Conservation (phyloP, 139 green algal species). For the Nannochloris sp. region DNA sequence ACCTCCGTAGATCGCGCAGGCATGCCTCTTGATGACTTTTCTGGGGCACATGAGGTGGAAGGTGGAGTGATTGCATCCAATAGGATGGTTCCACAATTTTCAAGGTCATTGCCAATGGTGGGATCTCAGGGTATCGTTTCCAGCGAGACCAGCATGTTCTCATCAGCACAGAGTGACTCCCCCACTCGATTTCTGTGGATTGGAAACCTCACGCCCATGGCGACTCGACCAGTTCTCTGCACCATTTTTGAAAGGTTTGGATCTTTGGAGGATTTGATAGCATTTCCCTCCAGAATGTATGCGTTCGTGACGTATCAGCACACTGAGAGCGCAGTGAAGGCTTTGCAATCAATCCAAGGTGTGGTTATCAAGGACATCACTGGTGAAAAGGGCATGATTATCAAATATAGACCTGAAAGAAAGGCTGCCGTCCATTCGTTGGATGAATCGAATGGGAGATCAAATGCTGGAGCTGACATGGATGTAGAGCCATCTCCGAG, state of each 20-base stretch:
- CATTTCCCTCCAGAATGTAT: conserved; percentile 67
- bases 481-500: conserved; percentile 25
- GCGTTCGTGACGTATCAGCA: conserved; percentile 64
- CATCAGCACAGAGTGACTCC: neutral
- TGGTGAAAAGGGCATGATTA: conserved; percentile 27
- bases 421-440: conserved; percentile 32
- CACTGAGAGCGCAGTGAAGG: conserved; percentile 39
- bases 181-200: conserved; percentile 61
- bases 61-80: too few species aligned
- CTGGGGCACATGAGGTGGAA: too few species aligned
- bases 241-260: conserved; percentile 56
- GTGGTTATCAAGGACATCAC: conserved; percentile 22
- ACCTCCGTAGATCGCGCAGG: too few species aligned
- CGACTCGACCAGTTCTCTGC: conserved; percentile 41
- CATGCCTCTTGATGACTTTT: too few species aligned
- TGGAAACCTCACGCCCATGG: conserved; percentile 53
- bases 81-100: too few species aligned
- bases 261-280: conserved; percentile 57
- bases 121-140: too few species aligned
- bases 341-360: conserved; percentile 24
- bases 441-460: neutral
- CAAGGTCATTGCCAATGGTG: too few species aligned
- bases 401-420: conserved; percentile 33
- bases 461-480: neutral
- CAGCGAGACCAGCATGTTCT: too few species aligned